phyloP scores from a whole-genome alignment of 169 alveolate species.

The Cryptosporidium andersoni region DNA sequence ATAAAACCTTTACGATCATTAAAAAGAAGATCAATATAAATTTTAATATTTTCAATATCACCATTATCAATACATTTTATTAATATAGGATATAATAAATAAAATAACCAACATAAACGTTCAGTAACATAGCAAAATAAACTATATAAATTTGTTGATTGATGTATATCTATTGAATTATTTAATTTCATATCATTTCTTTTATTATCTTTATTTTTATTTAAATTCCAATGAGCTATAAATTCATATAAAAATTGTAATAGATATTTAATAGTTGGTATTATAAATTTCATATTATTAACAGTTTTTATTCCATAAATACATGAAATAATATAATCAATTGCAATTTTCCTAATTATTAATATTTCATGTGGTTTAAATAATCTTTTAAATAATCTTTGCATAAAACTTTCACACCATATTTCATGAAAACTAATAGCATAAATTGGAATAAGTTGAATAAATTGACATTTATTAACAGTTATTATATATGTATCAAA shows the following conservation, averaged over 20 bases:
- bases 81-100: not conserved
- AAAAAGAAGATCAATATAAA: constrained; percentile 9
- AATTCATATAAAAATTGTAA: constrained; percentile 58
- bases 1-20: constrained; percentile 43
- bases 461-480: constrained; percentile 27
- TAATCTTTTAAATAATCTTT: constrained; percentile 21
- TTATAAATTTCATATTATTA: constrained; percentile 41
- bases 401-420: constrained; percentile 59
- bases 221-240: constrained; percentile 66
- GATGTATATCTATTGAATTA: not conserved
- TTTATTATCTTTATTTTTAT: not conserved
- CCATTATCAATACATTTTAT: not conserved
- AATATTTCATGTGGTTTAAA: constrained; percentile 65
- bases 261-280: constrained; percentile 34
- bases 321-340: constrained; percentile 46
- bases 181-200: not conserved
- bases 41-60: not conserved
- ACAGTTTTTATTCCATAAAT: constrained; percentile 6
- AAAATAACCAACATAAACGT: constrained; percentile 19
- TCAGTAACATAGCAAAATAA: constrained; percentile 34
- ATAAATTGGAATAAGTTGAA: constrained; percentile 41
- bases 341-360: constrained; percentile 30
- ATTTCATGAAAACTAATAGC: constrained; percentile 3
- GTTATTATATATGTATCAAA: constrained; percentile 57
- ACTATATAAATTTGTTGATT: constrained; percentile 25